A percentile compares a stretch with the other conserved stretches of the same genome.
These are phyloP conservation scores for Clarireedia sp. DNA, from an alignment of 2,329 filamentous ascomycete genomes.

Conservation along the genomic window DNA sequence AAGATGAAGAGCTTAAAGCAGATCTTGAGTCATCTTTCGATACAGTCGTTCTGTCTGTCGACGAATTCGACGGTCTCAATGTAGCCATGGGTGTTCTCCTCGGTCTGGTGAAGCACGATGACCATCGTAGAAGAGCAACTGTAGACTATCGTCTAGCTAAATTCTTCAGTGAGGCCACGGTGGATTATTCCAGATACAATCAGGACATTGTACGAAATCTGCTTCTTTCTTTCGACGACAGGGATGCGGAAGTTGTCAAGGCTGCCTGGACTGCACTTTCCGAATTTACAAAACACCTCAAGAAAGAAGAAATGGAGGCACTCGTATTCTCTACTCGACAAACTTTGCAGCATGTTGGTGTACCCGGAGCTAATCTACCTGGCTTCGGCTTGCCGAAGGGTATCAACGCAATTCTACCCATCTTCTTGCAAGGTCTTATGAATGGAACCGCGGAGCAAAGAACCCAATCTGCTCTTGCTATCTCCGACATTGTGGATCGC, in stretches of 20 bases:
- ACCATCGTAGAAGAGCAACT: constrained; percentile 73
- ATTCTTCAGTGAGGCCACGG: constrained; percentile 72
- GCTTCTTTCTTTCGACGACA: constrained; percentile 85
- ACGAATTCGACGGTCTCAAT: constrained; percentile 93
- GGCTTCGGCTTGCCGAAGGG: constrained; percentile 93
- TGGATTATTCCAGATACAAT: constrained; percentile 94
- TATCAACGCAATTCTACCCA: constrained; percentile 90
- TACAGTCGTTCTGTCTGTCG: constrained; percentile 82
- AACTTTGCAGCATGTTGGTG: constrained; percentile 79
- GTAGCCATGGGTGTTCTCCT: constrained; percentile 92
- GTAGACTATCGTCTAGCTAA: constrained; percentile 73
- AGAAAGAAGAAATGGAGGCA: constrained; percentile 97
- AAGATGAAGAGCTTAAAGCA: constrained; percentile 61
- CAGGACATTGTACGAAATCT: constrained; percentile 88
- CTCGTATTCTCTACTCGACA: constrained; percentile 81
- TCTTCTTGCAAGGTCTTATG: constrained; percentile 96
- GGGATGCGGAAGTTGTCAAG: constrained; percentile 77
- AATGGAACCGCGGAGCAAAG: constrained; percentile 90
- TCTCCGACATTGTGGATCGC: constrained; percentile 91
- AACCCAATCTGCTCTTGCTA: constrained; percentile 83
- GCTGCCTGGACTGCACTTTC: constrained; percentile 80
- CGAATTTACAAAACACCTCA: constrained; percentile 79
- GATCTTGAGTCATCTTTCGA: constrained; percentile 81
- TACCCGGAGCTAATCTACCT: constrained; percentile 73
- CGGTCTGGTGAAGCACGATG: constrained; percentile 81